phyloP scores from a whole-genome alignment of 192 early-diverging fungal species.

The Entrophospora sp. region DNA sequence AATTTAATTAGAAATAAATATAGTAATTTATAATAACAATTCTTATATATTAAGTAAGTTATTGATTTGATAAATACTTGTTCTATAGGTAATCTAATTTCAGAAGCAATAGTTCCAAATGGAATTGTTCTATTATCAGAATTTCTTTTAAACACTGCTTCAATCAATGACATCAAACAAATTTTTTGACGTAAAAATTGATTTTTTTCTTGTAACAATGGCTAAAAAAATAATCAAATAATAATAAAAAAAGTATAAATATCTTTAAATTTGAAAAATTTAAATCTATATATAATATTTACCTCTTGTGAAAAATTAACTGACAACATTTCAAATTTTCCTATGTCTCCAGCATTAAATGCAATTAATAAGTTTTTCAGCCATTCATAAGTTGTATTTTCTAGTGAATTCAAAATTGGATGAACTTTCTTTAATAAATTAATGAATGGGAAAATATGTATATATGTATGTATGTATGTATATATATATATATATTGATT shows the following conservation, averaged over 20 bases:
- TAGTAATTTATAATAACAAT: not conserved
- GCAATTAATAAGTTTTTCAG: conserved; percentile 75
- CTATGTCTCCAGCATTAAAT: conserved; percentile 93
- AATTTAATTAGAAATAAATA: not conserved
- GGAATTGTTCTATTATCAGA: conserved; percentile 67
- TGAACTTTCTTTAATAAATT: conserved; percentile 67
- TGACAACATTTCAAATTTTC: conserved; percentile 76
- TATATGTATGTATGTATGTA: too few species aligned
- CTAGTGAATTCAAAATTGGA: conserved; percentile 71
- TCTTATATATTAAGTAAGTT: too few species aligned
- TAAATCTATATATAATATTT: not conserved
- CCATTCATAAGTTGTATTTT: conserved; percentile 77
- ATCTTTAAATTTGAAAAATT: not conserved
- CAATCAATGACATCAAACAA: conserved; percentile 93
- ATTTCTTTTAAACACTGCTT: conserved; percentile 80
- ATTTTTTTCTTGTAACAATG: conserved; percentile 67
- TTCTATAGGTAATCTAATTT: conserved; percentile 65
- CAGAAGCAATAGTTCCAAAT: conserved; percentile 73
- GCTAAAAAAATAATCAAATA: conserved; percentile 37
- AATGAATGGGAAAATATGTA: too few species aligned
- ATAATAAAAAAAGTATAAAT: conserved; percentile 16
- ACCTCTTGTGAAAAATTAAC: conserved; percentile 60
- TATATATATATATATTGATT: too few species aligned
- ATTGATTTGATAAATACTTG: too few species aligned
- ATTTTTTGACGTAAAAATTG: conserved; percentile 89